A percentile compares a stretch with the other conserved stretches of the same genome.
phyloP scores from a whole-genome alignment of 495 filamentous ascomycete genomes.

The Neurospora cerealis region DNA sequence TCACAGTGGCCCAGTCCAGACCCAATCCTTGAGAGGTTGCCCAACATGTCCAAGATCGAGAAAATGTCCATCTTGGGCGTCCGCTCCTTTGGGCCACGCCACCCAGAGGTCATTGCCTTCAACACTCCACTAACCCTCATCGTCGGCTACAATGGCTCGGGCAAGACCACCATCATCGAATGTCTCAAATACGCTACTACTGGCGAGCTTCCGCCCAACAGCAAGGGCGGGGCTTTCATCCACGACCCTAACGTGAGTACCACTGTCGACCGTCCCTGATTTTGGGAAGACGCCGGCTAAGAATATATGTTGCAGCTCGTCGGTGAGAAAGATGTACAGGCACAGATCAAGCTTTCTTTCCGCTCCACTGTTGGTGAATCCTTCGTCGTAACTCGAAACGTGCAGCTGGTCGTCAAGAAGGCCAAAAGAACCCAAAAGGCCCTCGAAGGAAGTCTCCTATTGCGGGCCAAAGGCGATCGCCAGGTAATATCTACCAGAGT shows the following conservation, averaged over 20 bases:
- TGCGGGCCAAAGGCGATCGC: conserved; percentile 72
- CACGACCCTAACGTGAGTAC: conserved; percentile 73
- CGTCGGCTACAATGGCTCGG: conserved; percentile 93
- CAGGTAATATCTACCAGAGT: conserved; percentile 65
- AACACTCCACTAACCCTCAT: conserved; percentile 86
- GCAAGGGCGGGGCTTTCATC: conserved; percentile 88
- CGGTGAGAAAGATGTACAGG: conserved; percentile 82
- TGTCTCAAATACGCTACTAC: conserved; percentile 98
- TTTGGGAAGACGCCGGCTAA: not conserved
- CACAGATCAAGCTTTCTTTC: conserved; percentile 86
- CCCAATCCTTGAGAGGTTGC: not conserved
- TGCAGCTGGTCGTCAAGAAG: conserved; percentile 84
- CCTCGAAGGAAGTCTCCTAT: conserved; percentile 65
- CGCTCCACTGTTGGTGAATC: conserved; percentile 60
- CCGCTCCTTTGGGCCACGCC: conserved; percentile 78
- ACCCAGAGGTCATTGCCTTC: conserved; percentile 77
- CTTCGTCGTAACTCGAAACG: conserved; percentile 69
- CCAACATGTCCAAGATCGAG: conserved; percentile 64
- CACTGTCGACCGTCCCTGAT: not conserved
- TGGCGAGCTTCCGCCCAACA: conserved; percentile 87
- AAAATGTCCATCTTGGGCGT: conserved; percentile 80
- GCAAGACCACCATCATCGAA: conserved; percentile 98
- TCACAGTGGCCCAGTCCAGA: not conserved
- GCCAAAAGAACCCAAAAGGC: conserved; percentile 60
- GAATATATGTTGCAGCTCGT: conserved; percentile 42